Evolutionary conservation across 108 stramenopile species (phyloP), one percentile per base, ranked within the genome.

Genomic region (Chaetoceros muelleri): DNA sequence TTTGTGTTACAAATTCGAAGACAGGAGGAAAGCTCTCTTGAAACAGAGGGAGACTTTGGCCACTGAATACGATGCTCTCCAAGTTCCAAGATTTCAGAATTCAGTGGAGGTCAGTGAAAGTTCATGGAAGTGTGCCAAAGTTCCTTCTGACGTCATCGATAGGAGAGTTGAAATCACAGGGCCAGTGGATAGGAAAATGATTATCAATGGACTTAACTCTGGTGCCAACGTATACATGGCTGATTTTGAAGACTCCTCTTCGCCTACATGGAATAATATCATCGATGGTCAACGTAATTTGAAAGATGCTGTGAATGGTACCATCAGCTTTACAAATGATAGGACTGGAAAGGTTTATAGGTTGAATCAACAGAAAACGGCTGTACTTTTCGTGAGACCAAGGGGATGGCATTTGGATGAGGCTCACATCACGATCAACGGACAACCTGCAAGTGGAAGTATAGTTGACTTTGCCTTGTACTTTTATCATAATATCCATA

Each of bases 391-490:
- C 50, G 89, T 93, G 30, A 87, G 95, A 48, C 93, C 93, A 55
- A 75, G 93, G 17, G 95, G 95, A 44, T 92, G 89, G 88, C 95
- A 96, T 52, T 67, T 96, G 46, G 86, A 96, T 62, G 95, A 96
- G 63, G 88, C 84, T 20, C 93, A 94, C 48, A 75, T 96, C 16
- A 79, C 74, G 0, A 86, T 95, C 28, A 85, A 94, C 60, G 93
- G 91, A 22, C 64, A 72, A 30, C 81, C 78, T 7, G 82, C 85
- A 18, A 82, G 85, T 24, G 93, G 87, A 30, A 72, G 81, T 53
- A 69, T 94, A 49, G 81, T 96, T 66, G 93, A 94, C 58, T 93
- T 94, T 69, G 87, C 74, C n/a, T 48, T 94, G 28, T 96, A 90
- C 86, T 87, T 92, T 60, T 96, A 77, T 60, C 91, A 94, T 76